A percentile compares a stretch with the other conserved stretches of the same genome.
Conservation (phyloP, 768 basidiomycete genomes). For the Boletus subparvulus region DNA sequence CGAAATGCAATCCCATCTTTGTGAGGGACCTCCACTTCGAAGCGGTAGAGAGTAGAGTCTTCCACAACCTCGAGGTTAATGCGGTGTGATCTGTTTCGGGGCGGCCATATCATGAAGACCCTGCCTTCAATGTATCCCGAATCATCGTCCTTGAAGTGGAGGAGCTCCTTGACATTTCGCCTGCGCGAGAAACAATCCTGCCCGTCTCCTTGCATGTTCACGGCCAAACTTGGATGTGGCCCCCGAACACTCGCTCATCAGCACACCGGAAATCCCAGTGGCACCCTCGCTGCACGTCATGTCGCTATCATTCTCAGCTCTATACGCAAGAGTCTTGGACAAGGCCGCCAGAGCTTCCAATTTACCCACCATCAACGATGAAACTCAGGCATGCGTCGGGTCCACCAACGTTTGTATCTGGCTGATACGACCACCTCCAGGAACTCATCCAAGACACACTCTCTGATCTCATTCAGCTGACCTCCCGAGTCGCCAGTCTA, state of each 20-base stretch:
- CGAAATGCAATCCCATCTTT: slow-evolving; percentile 37
- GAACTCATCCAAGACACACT: slow-evolving; percentile 56
- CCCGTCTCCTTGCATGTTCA: slow-evolving; percentile 4
- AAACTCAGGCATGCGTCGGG: slow-evolving; percentile 42
- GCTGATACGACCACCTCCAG: slow-evolving; percentile 38
- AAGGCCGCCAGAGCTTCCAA: slow-evolving; percentile 38
- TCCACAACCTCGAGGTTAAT: slow-evolving; percentile 31
- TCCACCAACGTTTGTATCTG: background rate
- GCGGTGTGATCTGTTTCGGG: slow-evolving; percentile 26
- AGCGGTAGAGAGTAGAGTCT: slow-evolving; percentile 23
- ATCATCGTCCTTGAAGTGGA: slow-evolving; percentile 28
- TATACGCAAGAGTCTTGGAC: slow-evolving; percentile 42
- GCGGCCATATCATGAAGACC: slow-evolving; percentile 48
- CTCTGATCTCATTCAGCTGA: slow-evolving; percentile 53
- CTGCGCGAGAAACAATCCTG: slow-evolving; percentile 25
- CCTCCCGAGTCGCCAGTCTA: slow-evolving; percentile 54
- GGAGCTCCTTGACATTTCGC: slow-evolving; percentile 35
- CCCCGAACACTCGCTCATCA: slow-evolving; percentile 8
- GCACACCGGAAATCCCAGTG: background rate
- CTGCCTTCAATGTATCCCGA: slow-evolving; percentile 42
- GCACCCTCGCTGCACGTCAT: slow-evolving; percentile 8
- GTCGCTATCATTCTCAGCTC: slow-evolving; percentile 34
- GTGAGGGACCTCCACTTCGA: slow-evolving; percentile 42
- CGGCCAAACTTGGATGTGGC: background rate
- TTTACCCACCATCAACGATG: slow-evolving; percentile 42